Conservation (phyloP, 345 rosid genomes). For the Citrus mangshanensis region DNA sequence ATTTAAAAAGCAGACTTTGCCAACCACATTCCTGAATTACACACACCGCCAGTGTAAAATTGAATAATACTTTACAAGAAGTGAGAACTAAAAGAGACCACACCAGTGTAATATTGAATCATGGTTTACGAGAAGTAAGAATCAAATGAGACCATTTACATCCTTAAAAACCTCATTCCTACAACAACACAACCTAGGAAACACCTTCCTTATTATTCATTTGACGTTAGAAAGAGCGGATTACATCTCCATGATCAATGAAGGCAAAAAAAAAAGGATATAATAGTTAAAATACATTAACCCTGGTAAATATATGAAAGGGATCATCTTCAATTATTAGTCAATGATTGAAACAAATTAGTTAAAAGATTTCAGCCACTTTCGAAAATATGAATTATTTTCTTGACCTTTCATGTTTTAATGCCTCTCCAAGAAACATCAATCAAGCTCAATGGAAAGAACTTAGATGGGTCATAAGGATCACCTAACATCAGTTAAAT, state of each 20-base stretch:
- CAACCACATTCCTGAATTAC: not conserved
- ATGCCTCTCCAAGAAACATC: not conserved
- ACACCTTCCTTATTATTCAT: not conserved
- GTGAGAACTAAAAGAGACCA: not conserved
- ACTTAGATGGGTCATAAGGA: not conserved
- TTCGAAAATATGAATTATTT: not conserved
- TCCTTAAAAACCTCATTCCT: not conserved
- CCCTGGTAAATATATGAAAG: not conserved
- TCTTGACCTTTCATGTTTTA: not conserved
- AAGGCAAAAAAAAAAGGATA: not conserved
- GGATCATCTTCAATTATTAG: not conserved
- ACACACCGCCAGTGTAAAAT: not conserved
- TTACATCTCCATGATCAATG: not conserved
- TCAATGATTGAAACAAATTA: not conserved
- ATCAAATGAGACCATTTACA: not conserved
- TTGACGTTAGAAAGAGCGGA: not conserved
- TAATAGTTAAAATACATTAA: not conserved
- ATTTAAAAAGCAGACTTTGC: not conserved
- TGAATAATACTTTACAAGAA: not conserved
- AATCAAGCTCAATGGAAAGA: not conserved
- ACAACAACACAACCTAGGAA: not conserved
- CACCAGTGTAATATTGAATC: not conserved
- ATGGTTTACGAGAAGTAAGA: not conserved
- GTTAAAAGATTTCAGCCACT: not conserved
- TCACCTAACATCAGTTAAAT: not conserved